Conservation (phyloP, 106 monocot genomes). For the Dioscorea zingiberensis region DNA sequence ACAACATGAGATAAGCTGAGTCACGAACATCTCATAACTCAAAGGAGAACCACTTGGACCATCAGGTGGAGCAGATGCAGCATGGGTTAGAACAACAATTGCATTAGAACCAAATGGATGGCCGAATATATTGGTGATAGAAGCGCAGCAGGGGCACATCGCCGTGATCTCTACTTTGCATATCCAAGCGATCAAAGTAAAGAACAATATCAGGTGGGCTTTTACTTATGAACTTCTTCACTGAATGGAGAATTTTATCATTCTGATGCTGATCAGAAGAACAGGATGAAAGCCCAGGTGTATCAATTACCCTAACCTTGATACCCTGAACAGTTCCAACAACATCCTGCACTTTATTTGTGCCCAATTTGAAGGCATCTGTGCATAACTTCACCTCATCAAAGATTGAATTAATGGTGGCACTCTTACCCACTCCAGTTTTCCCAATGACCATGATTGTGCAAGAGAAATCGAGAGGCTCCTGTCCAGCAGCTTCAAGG, state of each 20-base stretch:
- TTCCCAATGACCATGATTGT: slow-evolving; percentile 98
- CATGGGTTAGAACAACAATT: slow-evolving; percentile 95
- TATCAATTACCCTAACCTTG: slow-evolving; percentile 87
- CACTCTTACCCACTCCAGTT: slow-evolving; percentile 92
- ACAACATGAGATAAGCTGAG: slow-evolving; percentile 92
- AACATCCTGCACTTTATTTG: slow-evolving; percentile 64
- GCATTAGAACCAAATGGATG: slow-evolving; percentile 99
- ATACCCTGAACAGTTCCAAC: slow-evolving; percentile 81
- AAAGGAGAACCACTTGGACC: slow-evolving; percentile 71
- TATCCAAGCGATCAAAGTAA: slow-evolving; percentile 90
- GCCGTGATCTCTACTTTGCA: slow-evolving; percentile 83
- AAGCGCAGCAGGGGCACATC: slow-evolving; percentile 68
- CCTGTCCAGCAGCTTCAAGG: slow-evolving; percentile 68
- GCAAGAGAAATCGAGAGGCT: slow-evolving; percentile 79
- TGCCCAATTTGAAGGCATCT: slow-evolving; percentile 63
- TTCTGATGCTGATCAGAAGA: slow-evolving; percentile 66
- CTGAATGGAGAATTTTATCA: slow-evolving; percentile 63
- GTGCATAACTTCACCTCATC: slow-evolving; percentile 51
- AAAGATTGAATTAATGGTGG: slow-evolving; percentile 93
- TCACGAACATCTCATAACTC: slow-evolving; percentile 99
- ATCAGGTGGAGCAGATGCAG: slow-evolving; percentile 94
- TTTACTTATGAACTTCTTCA: slow-evolving; percentile 73
- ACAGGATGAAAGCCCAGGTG: slow-evolving; percentile 71
- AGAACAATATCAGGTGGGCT: slow-evolving; percentile 87
- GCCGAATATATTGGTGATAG: slow-evolving; percentile 83